Evolutionary conservation across 352 stramenopile species (phyloP).

Genomic region (Globisporangium sylvaticum): DNA sequence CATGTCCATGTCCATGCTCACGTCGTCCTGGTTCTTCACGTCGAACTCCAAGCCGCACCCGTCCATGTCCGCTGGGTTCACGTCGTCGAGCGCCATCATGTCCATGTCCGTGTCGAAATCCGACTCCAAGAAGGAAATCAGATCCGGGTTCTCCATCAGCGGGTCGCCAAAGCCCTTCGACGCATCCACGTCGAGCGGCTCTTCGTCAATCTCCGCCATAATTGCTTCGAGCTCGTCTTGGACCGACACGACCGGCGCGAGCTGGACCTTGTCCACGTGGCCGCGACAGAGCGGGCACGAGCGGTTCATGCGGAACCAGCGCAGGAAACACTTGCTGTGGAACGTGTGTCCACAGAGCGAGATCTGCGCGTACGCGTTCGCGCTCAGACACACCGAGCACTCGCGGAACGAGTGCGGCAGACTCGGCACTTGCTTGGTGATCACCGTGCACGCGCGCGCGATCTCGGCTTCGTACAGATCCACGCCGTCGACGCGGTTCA

Average conservation of each 20-base stretch:
- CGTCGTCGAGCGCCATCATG: constrained; percentile 53
- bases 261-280: constrained; percentile 51
- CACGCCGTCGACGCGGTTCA: constrained; percentile 25
- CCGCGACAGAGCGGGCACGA: constrained; percentile 73
- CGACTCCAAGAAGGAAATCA: constrained; percentile 49
- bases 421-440: constrained; percentile 37
- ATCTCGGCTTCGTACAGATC: constrained; percentile 67
- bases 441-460: constrained; percentile 45
- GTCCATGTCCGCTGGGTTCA: constrained; percentile 12
- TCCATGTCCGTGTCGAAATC: constrained; percentile 69
- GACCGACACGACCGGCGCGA: constrained; percentile 39
- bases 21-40: constrained; percentile 21
- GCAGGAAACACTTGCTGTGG: constrained; percentile 72
- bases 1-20: constrained; percentile 32
- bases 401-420: constrained; percentile 60
- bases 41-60: background rate
- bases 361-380: constrained; percentile 73
- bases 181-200: constrained; percentile 26
- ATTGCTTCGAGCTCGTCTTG: constrained; percentile 72
- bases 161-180: constrained; percentile 27
- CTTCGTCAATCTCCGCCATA: constrained; percentile 74
- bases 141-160: constrained; percentile 35
- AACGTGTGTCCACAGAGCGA: constrained; percentile 68
- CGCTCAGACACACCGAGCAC: constrained; percentile 70
- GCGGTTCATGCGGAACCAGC: constrained; percentile 73